These are phyloP conservation scores for Ophiostoma pallidulum DNA, from an alignment of 2,329 filamentous ascomycete genomes.

Conservation along the genomic window DNA sequence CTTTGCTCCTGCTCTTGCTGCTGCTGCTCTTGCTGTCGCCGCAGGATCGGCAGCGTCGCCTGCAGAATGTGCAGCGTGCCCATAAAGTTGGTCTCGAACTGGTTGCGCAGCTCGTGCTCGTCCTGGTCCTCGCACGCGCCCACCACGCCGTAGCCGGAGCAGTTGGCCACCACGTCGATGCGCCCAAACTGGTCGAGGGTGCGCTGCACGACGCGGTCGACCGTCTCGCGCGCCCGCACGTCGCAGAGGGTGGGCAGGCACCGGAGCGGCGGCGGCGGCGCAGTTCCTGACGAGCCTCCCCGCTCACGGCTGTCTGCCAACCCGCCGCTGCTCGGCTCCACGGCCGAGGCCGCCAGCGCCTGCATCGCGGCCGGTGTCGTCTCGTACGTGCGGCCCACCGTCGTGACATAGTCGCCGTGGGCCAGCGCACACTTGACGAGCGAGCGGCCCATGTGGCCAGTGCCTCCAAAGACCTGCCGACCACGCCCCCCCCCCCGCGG, in stretches of 20 bases:
- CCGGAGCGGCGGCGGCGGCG: slow-evolving; percentile 40
- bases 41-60: slow-evolving; percentile 77
- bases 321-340: no score
- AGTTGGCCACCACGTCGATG: slow-evolving; percentile 86
- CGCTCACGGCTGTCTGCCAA: slow-evolving; percentile 24
- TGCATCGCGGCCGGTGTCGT: slow-evolving; percentile 64
- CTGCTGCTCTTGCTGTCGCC: slow-evolving; percentile 41
- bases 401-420: slow-evolving; percentile 74
- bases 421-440: slow-evolving; percentile 73
- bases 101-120: slow-evolving; percentile 85
- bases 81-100: slow-evolving; percentile 97
- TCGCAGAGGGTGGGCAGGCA: slow-evolving; percentile 82
- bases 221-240: slow-evolving; percentile 71
- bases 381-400: slow-evolving; percentile 76
- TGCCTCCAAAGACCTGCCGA: slow-evolving; percentile 76
- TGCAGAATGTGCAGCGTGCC: slow-evolving; percentile 92
- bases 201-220: slow-evolving; percentile 59
- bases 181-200: slow-evolving; percentile 67
- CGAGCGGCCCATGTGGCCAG: slow-evolving; percentile 92
- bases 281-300: slow-evolving; percentile 56
- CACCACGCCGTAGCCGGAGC: slow-evolving; percentile 90
- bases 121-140: slow-evolving; percentile 95
- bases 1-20: background rate
- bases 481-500: no score
- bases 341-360: slow-evolving; percentile 40